phyloP scores from a whole-genome alignment of 352 stramenopile genomes.

The Thalassiosira mediterranea region DNA sequence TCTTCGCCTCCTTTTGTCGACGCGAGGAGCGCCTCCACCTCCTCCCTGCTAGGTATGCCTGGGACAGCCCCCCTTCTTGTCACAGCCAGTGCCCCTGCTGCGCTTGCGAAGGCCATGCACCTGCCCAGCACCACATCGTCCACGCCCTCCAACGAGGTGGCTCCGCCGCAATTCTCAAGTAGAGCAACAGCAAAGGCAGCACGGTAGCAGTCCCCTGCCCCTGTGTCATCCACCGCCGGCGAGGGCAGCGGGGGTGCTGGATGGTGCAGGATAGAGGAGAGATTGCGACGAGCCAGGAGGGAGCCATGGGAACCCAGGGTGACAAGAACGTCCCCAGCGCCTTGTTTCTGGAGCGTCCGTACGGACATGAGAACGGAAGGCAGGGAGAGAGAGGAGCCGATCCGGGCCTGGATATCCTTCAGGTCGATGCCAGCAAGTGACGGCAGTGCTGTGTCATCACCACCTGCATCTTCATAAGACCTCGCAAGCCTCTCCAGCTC shows the following conservation, averaged over 20 bases:
- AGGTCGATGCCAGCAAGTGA: too few relatives aligned
- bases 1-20: neutral
- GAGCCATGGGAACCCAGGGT: constrained; percentile 67
- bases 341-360: constrained; percentile 50
- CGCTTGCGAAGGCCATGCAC: constrained; percentile 72
- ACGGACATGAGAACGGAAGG: constrained; percentile 28
- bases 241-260: constrained; percentile 24
- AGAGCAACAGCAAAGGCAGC: constrained; percentile 78
- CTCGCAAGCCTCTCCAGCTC: constrained; percentile 68
- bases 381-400: constrained; percentile 22
- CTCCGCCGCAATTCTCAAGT: constrained; percentile 20
- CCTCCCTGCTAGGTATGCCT: constrained; percentile 55
- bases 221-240: constrained; percentile 72
- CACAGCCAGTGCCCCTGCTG: constrained; percentile 71
- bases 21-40: constrained; percentile 49
- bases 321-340: constrained; percentile 71
- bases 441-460: constrained; percentile 18
- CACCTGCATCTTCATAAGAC: constrained; percentile 24
- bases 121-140: constrained; percentile 45
- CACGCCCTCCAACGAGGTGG: neutral
- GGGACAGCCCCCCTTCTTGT: constrained; percentile 68
- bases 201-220: constrained; percentile 80
- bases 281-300: too few relatives aligned
- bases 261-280: constrained; percentile 46
- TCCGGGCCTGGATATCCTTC: constrained; percentile 30